These are phyloP conservation scores for Dicorynia guianensis DNA, from an alignment of 306 rosid species.

Conservation along the genomic window DNA sequence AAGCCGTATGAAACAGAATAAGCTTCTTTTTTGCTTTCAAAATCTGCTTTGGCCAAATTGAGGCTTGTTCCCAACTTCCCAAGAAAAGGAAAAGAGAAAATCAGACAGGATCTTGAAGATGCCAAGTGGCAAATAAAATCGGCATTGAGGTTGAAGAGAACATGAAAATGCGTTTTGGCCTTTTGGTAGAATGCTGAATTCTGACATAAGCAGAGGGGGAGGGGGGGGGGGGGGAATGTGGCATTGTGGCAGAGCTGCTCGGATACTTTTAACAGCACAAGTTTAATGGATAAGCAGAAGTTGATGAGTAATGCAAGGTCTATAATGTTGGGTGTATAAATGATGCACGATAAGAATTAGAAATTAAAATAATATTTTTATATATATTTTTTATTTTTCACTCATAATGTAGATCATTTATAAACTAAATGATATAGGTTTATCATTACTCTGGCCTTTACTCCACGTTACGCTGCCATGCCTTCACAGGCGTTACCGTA, in stretches of 20 bases:
- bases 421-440: too few relatives aligned
- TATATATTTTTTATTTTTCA: too few relatives aligned
- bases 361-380: too few relatives aligned
- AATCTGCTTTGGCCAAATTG: slow-evolving; percentile 32
- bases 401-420: too few relatives aligned
- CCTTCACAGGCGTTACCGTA: too few relatives aligned
- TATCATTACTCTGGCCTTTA: too few relatives aligned
- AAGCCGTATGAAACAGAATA: not conserved
- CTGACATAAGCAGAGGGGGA: slow-evolving; percentile 40
- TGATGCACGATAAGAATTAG: too few relatives aligned
- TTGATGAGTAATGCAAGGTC: too few relatives aligned
- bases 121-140: slow-evolving; percentile 43
- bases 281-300: slow-evolving; percentile 21
- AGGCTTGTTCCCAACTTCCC: slow-evolving; percentile 31
- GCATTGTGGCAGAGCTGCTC: slow-evolving; percentile 10
- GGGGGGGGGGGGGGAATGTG: too few relatives aligned
- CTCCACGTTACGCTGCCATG: slow-evolving; percentile 26
- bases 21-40: slow-evolving; percentile 25
- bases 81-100: slow-evolving; percentile 32
- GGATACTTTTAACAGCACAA: slow-evolving; percentile 36
- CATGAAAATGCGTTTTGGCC: slow-evolving; percentile 43
- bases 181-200: slow-evolving; percentile 31
- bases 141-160: slow-evolving; percentile 28
- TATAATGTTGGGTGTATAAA: too few relatives aligned
- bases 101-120: slow-evolving; percentile 34